These are phyloP conservation scores for Eucommia ulmoides DNA, from an alignment of 257 asterid species.

Conservation along the genomic window DNA sequence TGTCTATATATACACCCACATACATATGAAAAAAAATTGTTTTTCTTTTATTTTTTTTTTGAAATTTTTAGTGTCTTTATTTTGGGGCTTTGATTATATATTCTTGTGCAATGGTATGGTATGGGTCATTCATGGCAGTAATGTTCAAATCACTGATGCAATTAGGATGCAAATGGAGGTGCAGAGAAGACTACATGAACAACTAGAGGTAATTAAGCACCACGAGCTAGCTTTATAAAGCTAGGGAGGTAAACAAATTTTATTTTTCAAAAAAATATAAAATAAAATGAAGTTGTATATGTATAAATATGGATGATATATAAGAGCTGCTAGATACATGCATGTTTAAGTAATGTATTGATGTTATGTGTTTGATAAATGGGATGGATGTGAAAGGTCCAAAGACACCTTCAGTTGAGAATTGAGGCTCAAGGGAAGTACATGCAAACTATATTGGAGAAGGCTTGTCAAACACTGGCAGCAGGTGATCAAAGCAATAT, in stretches of 20 bases:
- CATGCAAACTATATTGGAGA: slow-evolving; percentile 91
- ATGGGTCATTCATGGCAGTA: slow-evolving; percentile 20
- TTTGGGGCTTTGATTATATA: slow-evolving; percentile 3
- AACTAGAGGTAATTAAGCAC: slow-evolving; percentile 55
- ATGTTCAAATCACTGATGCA: slow-evolving; percentile 34
- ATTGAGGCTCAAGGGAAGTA: slow-evolving; percentile 98
- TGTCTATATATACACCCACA: neutral
- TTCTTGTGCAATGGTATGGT: slow-evolving; percentile 15
- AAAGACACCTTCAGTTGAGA: slow-evolving; percentile 88
- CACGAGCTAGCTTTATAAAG: too few relatives aligned
- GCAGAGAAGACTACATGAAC: slow-evolving; percentile 92
- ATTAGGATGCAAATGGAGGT: slow-evolving; percentile 99
- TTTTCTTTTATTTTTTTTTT: neutral
- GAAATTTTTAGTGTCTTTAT: neutral
- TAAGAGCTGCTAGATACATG: neutral
- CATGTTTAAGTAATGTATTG: neutral
- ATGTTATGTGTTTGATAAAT: neutral
- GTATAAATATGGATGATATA: too few relatives aligned
- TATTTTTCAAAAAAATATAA: neutral
- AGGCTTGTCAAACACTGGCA: slow-evolving; percentile 92
- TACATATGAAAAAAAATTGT: neutral
- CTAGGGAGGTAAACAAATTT: neutral
- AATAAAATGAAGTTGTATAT: neutral
- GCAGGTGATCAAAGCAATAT: slow-evolving; percentile 64
- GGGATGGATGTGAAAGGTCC: slow-evolving; percentile 37